phyloP scores from a whole-genome alignment of 2,329 filamentous ascomycete species.

The Fusarium sp. region DNA sequence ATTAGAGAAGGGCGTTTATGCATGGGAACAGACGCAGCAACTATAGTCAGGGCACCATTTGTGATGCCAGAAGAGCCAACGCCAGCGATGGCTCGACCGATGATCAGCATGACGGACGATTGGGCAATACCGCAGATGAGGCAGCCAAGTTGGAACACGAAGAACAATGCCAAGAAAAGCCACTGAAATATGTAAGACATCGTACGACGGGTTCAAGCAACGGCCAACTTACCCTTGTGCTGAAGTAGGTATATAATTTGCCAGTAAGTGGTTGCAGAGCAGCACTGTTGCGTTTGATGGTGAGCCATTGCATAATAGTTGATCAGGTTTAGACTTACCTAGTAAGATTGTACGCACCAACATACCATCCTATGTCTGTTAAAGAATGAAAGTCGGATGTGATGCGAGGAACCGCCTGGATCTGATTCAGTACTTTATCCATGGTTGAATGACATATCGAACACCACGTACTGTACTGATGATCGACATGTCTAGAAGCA shows the following conservation, averaged over 20 bases:
- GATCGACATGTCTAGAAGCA: slow-evolving; percentile 63
- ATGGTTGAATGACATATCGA: not conserved
- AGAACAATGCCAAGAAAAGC: slow-evolving; percentile 44
- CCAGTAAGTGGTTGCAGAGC: slow-evolving; percentile 62
- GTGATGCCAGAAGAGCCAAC: slow-evolving; percentile 57
- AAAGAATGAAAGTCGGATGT: slow-evolving; percentile 61
- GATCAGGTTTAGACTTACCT: slow-evolving; percentile 45
- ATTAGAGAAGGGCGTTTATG: slow-evolving; percentile 43
- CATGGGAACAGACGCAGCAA: slow-evolving; percentile 45
- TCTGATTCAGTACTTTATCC: not conserved
- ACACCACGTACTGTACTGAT: slow-evolving; percentile 56
- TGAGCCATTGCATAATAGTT: slow-evolving; percentile 43
- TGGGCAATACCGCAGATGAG: slow-evolving; percentile 58
- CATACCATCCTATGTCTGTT: slow-evolving; percentile 65
- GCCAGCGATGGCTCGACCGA: slow-evolving; percentile 60
- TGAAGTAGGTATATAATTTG: slow-evolving; percentile 56
- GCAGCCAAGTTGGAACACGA: slow-evolving; percentile 53
- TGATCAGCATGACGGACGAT: slow-evolving; percentile 58
- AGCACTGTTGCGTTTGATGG: slow-evolving; percentile 47
- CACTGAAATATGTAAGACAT: slow-evolving; percentile 27
- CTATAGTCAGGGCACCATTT: slow-evolving; percentile 48
- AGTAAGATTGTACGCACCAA: slow-evolving; percentile 58
- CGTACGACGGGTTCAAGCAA: slow-evolving; percentile 49
- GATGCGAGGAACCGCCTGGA: slow-evolving; percentile 58
- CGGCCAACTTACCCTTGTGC: slow-evolving; percentile 32